Evolutionary conservation across 345 rosid species (phyloP), one percentile per base, ranked within the genome.

Genomic region (Hypericum perforatum): DNA sequence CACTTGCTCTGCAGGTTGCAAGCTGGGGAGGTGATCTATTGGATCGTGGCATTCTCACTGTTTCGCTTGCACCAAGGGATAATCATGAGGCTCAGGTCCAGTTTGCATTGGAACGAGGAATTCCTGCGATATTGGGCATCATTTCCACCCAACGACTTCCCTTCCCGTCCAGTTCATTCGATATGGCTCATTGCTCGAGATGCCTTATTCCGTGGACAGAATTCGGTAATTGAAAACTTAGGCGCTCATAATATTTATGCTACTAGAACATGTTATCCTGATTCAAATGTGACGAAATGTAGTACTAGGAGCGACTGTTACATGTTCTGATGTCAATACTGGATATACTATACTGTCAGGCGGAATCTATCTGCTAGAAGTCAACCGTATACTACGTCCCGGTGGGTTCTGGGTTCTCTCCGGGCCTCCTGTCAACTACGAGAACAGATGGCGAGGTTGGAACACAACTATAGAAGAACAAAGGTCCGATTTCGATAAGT

Each of bases 111-210:
- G 98, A 92, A 73, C 95, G 98, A 39, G 98, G 98, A 57, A 85
- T 92, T 55, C 98, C 98, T 5, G 98, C 98, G 6, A 80, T 88
- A 40, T 86, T 92, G 11, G 98, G 98, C 76, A 84, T 92, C 70
- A 88, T 92, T 67, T 85, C 98, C 8, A 88, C 97, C 10, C 98
- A 92, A 54, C 88, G 98, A 45, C 88, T 92, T 37, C 91, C 97
- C 38, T 92, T 88, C 78, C 95, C 98, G 38, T 92, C 98, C n/a
- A 80, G 73, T 60, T 80, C 97, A 39, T 92, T 92, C 52, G 98
- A 92, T 72, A 85, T 92, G 94, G 98, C 98, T 72, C 98, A 92
- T 74, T 92, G 98, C 82, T 92, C 98, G n/a, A 80, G 98, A 77
- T 88, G 98, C 77, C 98, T 92, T 64, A 92, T 92, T 57, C 97